Base-by-base conservation (phyloP, 805 yeast species). In the Vanderwaltozyma yarrowii region DNA sequence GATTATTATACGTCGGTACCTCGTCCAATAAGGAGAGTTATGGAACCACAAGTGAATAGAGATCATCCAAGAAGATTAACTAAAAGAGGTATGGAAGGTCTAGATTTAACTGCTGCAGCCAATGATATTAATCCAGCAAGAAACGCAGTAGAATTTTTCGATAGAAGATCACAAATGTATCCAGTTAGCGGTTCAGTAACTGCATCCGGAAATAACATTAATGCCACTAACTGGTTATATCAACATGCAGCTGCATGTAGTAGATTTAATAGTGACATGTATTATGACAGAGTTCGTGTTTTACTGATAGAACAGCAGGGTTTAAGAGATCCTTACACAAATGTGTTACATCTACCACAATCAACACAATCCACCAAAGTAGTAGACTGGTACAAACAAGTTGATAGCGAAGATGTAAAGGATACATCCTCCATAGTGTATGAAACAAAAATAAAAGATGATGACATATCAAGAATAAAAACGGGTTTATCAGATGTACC, bases 171-270 rank as follows among this genome's bases (percentile, higher is more conserved):
- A 19, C n/a, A 44, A 29, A 19, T 35, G 32, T 23, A 49, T 33
- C 25, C 30, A 28, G 59, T 66, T 3, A 59, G 62, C 36, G 66
- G 64, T 53, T 66, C 66, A 40, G 37, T 46, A 18, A 36, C 39
- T n/a, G 28, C 45, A n/a, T 36, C 52, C 11, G 49, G 52, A 2
- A 52, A 45, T 20, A 58, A 50, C 31, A 51, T 75, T 33, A 70
- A 74, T 25, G 85, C 85, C 46, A 79, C 80, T 24, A 76, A 80
- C 27, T 87, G 96, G 95, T 72, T 87, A 62, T 75, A 72, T 47
- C 88, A 84, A 50, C 87, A 85, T 47, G 92, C 95, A 0, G 61
- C 70, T n/a, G 80, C 89, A 24, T 75, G 87, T 3, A 69, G 80
- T 45, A 77, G 76, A 36, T 83, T 73, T 54, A 92, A 92, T 57